phyloP scores from a whole-genome alignment of 148 eudicot species.

The Tetragonia tetragonoides region DNA sequence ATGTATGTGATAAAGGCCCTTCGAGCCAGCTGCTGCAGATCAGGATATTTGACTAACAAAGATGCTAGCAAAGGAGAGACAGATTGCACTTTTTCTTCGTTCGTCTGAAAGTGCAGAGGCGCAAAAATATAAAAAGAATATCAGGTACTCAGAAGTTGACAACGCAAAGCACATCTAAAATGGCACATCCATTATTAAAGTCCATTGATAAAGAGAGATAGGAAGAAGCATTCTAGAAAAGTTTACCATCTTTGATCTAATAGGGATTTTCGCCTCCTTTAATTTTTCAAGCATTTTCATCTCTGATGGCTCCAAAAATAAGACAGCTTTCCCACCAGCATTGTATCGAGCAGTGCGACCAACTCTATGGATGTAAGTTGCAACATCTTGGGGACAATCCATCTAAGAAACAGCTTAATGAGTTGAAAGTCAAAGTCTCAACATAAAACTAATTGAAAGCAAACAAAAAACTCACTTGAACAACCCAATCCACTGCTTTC shows the following conservation, averaged over 20 bases:
- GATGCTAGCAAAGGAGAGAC: slow-evolving; percentile 64
- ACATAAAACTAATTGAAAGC: background rate
- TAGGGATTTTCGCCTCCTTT: slow-evolving; percentile 64
- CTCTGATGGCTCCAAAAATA: slow-evolving; percentile 85
- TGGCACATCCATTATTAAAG: background rate
- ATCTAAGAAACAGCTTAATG: slow-evolving; percentile 41
- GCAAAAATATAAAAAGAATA: background rate
- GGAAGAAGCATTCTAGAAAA: slow-evolving; percentile 2
- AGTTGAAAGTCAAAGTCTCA: slow-evolving; percentile 10
- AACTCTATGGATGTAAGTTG: slow-evolving; percentile 85
- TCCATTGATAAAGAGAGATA: background rate
- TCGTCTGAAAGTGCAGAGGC: slow-evolving; percentile 43
- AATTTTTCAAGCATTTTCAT: slow-evolving; percentile 73
- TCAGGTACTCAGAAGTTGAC: background rate
- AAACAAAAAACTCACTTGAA: slow-evolving; percentile 57
- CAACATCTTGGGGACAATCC: slow-evolving; percentile 89
- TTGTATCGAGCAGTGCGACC: slow-evolving; percentile 95
- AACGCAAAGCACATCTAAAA: background rate
- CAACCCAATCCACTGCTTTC: slow-evolving; percentile 93
- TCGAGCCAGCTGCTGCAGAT: slow-evolving; percentile 62
- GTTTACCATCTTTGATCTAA: slow-evolving; percentile 52
- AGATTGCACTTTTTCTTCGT: slow-evolving; percentile 58
- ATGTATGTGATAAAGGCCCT: slow-evolving; percentile 85
- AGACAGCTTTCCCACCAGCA: slow-evolving; percentile 64
- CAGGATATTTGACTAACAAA: slow-evolving; percentile 59